Evolutionary conservation across 2,329 filamentous ascomycete species (phyloP).

Genomic region (Aphanocladium album): DNA sequence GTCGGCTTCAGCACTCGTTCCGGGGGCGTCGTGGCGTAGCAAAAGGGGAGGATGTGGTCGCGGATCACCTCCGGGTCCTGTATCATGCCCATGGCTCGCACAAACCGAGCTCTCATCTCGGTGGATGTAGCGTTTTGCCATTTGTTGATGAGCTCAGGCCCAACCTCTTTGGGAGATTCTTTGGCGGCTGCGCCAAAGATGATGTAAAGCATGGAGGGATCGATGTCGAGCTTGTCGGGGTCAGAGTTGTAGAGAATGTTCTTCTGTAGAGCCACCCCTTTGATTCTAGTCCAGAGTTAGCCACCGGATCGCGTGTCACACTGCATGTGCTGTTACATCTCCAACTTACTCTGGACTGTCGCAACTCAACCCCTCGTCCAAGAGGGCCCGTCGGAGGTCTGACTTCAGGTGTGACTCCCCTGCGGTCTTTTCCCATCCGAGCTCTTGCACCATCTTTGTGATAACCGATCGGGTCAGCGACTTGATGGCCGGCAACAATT

Average conservation of each 20-base stretch:
- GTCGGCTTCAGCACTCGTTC: slow-evolving; percentile 67
- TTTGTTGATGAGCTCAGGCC: neutral
- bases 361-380: slow-evolving; percentile 67
- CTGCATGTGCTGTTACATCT: neutral
- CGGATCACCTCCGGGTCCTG: slow-evolving; percentile 53
- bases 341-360: slow-evolving; percentile 65
- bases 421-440: slow-evolving; percentile 76
- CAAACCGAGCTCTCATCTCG: neutral
- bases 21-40: slow-evolving; percentile 61
- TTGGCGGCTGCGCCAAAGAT: neutral
- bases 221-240: neutral
- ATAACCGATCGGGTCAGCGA: slow-evolving; percentile 75
- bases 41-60: slow-evolving; percentile 65
- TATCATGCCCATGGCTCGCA: neutral
- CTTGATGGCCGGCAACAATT: slow-evolving; percentile 69
- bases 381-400: slow-evolving; percentile 76
- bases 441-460: slow-evolving; percentile 72
- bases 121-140: neutral
- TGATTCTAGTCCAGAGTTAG: neutral
- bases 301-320: neutral
- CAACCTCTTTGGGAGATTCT: neutral
- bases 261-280: neutral
- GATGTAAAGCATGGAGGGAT: neutral
- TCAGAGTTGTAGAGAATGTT: neutral
- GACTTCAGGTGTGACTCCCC: slow-evolving; percentile 76